These are phyloP conservation scores for Fusarium siculi DNA, from an alignment of 2,329 filamentous ascomycete species.

Conservation along the genomic window DNA sequence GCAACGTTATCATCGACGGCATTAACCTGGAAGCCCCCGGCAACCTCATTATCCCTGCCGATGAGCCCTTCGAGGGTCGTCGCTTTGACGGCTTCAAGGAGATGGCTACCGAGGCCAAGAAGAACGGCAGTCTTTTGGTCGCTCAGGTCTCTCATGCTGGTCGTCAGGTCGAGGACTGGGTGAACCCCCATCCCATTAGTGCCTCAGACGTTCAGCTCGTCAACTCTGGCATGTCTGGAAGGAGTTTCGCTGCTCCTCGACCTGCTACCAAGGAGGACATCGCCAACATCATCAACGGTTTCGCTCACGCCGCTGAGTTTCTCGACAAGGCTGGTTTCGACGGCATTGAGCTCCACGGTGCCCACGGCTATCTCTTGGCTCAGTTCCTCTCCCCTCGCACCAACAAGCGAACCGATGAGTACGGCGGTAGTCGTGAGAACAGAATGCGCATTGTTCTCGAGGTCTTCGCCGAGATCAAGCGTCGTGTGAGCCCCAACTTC, in stretches of 20 bases:
- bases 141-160: constrained; percentile 29
- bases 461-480: constrained; percentile 56
- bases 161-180: constrained; percentile 31
- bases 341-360: constrained; percentile 28
- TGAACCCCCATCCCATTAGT: constrained; percentile 49
- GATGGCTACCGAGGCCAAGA: constrained; percentile 14
- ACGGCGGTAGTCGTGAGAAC: constrained; percentile 58
- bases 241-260: constrained; percentile 47
- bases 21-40: constrained; percentile 25
- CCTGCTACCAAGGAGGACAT: constrained; percentile 31
- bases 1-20: constrained; percentile 27
- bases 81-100: constrained; percentile 31
- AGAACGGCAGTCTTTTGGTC: constrained; percentile 17
- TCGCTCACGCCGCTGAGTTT: constrained; percentile 56
- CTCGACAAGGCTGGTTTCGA: constrained; percentile 41
- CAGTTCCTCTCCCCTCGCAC: constrained; percentile 58
- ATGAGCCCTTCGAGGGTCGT: constrained; percentile 15
- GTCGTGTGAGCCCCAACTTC: constrained; percentile 52
- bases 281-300: constrained; percentile 19
- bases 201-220: constrained; percentile 64
- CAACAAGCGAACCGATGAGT: constrained; percentile 62
- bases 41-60: constrained; percentile 11
- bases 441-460: constrained; percentile 57
- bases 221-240: constrained; percentile 64
- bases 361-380: constrained; percentile 57